Evolutionary conservation across 2,329 filamentous ascomycete species (phyloP).

Genomic region (Trichoderma gracile): DNA sequence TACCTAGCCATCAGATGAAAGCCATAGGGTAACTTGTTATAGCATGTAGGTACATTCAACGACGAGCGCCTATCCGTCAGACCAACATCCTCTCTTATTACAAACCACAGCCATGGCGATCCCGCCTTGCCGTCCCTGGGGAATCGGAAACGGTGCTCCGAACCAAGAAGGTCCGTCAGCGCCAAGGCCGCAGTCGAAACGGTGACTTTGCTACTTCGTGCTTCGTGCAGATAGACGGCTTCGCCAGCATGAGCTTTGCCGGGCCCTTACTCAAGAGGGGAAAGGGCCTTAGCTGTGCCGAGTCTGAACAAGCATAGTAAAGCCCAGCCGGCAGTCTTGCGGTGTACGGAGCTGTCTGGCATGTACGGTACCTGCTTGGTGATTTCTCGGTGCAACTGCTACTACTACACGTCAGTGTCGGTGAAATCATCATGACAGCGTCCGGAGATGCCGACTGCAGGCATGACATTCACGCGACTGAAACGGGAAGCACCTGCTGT

Average conservation of each 20-base stretch:
- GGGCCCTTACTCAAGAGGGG: background rate
- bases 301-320: no score
- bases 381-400: background rate
- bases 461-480: slow-evolving; percentile 18
- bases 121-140: background rate
- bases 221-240: background rate
- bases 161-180: slow-evolving; percentile 3
- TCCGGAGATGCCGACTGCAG: slow-evolving; percentile 24
- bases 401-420: background rate
- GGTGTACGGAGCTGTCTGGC: no score
- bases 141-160: background rate
- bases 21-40: no score
- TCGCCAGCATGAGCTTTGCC: background rate
- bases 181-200: slow-evolving; percentile 5
- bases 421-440: slow-evolving; percentile 18
- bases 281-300: background rate
- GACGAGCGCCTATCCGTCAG: background rate
- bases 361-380: background rate
- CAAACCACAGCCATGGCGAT: background rate
- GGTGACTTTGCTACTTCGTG: background rate
- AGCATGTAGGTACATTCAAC: no score
- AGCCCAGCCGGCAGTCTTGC: no score
- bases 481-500: slow-evolving; percentile 6
- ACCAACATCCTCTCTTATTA: background rate
- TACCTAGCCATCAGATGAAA: no score